Conservation (phyloP, 2,329 filamentous ascomycete genomes). For the Stachybotrys chartarum region DNA sequence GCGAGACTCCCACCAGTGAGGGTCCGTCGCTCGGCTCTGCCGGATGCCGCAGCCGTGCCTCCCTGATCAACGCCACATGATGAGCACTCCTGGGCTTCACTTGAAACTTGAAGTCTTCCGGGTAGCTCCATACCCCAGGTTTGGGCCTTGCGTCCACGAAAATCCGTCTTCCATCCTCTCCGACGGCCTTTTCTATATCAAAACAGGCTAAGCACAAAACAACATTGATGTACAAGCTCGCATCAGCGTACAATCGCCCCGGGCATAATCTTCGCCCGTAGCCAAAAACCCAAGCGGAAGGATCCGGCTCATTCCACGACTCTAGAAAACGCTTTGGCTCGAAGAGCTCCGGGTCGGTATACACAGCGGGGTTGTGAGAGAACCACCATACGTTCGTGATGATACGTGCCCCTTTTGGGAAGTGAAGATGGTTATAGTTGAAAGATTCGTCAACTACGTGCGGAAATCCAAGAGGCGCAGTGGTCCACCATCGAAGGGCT, state of each 20-base stretch:
- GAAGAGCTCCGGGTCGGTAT: constrained; percentile 5
- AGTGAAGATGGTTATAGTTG: constrained; percentile 7
- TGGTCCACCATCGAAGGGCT: constrained; percentile 31
- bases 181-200: constrained; percentile 23
- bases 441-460: constrained; percentile 8
- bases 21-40: background rate
- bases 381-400: constrained; percentile 9
- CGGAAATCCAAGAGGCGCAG: constrained; percentile 10
- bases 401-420: constrained; percentile 8
- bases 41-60: background rate
- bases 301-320: constrained; percentile 5
- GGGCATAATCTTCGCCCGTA: constrained; percentile 13
- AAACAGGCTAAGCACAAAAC: constrained; percentile 34
- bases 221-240: constrained; percentile 10
- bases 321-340: constrained; percentile 6
- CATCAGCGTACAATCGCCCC: constrained; percentile 10
- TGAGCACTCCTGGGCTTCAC: constrained; percentile 2
- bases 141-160: background rate
- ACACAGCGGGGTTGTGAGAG: constrained; percentile 5
- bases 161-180: constrained; percentile 18
- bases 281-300: constrained; percentile 8
- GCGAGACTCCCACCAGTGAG: background rate
- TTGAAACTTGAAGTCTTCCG: constrained; percentile 3
- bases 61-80: background rate
- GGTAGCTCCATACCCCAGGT: constrained; percentile 5